Conservation (phyloP, 345 rosid genomes). For the Limnanthes douglasii region DNA sequence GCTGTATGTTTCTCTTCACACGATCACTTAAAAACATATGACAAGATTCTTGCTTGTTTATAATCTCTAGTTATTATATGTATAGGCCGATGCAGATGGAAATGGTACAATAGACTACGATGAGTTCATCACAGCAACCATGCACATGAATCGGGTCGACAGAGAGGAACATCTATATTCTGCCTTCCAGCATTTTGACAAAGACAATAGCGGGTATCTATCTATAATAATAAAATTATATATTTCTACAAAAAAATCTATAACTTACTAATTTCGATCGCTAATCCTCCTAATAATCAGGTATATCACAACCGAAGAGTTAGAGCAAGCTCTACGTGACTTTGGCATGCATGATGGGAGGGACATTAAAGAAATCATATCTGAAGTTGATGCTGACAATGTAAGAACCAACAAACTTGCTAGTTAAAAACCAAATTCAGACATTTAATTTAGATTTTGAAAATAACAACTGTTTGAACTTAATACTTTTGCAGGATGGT, state of each 20-base stretch:
- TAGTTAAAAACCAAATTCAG: neutral
- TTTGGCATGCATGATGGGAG: constrained; percentile 43
- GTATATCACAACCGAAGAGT: constrained; percentile 44
- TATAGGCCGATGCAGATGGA: constrained; percentile 42
- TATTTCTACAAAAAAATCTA: neutral
- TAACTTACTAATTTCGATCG: constrained; percentile 2
- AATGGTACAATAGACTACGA: constrained; percentile 48
- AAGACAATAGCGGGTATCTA: constrained; percentile 64
- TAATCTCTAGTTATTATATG: no score
- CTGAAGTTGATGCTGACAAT: constrained; percentile 42
- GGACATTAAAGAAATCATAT: constrained; percentile 40
- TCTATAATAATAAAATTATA: neutral
- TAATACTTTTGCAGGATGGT: constrained; percentile 48
- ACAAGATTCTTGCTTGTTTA: neutral
- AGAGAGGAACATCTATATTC: constrained; percentile 65
- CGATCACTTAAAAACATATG: no score
- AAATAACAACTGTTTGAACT: no score
- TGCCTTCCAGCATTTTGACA: constrained; percentile 65
- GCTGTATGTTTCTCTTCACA: constrained; percentile 45
- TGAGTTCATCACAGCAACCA: constrained; percentile 49
- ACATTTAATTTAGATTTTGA: no score
- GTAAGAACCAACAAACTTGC: constrained; percentile 22
- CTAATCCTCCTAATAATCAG: constrained; percentile 7
- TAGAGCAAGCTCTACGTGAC: constrained; percentile 42
- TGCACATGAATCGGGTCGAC: constrained; percentile 51